phyloP scores from a whole-genome alignment of 169 alveolate genomes.

The Plasmodium coatneyi region DNA sequence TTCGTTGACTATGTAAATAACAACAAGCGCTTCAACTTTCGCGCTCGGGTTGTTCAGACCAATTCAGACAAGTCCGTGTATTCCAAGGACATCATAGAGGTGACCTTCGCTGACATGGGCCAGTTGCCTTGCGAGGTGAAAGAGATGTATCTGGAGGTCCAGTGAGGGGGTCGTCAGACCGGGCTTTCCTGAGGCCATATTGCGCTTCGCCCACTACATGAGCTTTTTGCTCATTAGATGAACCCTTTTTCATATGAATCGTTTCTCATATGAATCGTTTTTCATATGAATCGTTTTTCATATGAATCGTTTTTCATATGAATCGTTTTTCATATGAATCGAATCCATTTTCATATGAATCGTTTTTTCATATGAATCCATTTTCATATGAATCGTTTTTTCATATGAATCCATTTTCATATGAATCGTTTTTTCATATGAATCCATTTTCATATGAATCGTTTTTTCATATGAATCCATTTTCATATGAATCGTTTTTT shows the following conservation, averaged over 20 bases:
- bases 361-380: neutral
- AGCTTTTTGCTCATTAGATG: neutral
- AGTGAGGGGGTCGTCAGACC: neutral
- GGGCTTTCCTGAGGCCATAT: neutral
- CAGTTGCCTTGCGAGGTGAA: neutral
- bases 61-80: conserved; percentile 34
- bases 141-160: neutral
- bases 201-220: neutral
- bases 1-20: conserved; percentile 55
- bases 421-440: too few relatives aligned
- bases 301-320: neutral
- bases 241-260: neutral
- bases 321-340: neutral
- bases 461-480: neutral
- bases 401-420: neutral
- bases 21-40: conserved; percentile 17
- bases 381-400: neutral
- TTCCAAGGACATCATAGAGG: conserved; percentile 63
- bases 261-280: neutral
- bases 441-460: neutral
- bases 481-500: neutral
- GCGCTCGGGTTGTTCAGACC: conserved; percentile 45
- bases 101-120: conserved; percentile 2
- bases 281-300: neutral
- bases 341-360: neutral